Conservation (phyloP, 176 grass and related monocot species). For the Thinopyrum elongatum region DNA sequence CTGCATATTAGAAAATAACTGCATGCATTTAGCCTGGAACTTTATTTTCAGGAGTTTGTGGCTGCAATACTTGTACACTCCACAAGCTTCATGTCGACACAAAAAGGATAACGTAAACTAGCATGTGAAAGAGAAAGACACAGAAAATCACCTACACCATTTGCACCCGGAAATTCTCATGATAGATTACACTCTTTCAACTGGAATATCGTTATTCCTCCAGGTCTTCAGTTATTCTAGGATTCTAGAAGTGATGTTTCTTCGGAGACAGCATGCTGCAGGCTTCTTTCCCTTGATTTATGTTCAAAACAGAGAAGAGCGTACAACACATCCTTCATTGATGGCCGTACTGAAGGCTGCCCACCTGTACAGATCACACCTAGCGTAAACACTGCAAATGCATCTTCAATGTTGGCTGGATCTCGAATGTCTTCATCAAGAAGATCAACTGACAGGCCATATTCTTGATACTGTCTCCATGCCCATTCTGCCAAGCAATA, state of each 20-base stretch:
- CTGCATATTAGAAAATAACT: neutral
- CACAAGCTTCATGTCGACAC: neutral
- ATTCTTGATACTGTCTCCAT: slow-evolving; percentile 25
- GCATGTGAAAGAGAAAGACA: neutral
- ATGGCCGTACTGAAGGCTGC: slow-evolving; percentile 36
- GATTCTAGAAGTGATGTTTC: slow-evolving; percentile 14
- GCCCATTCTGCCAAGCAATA: slow-evolving; percentile 59
- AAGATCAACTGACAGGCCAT: slow-evolving; percentile 23
- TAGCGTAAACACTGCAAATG: slow-evolving; percentile 43
- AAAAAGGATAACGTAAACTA: neutral
- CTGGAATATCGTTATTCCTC: neutral
- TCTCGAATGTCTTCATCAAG: slow-evolving; percentile 42
- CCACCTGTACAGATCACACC: slow-evolving; percentile 51
- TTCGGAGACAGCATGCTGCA: neutral
- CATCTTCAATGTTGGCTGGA: slow-evolving; percentile 38
- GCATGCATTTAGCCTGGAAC: neutral
- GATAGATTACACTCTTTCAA: neutral
- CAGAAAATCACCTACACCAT: neutral
- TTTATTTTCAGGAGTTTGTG: neutral
- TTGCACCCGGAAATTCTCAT: neutral
- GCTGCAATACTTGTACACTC: slow-evolving; percentile 1
- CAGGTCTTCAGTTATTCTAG: neutral
- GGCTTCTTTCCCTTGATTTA: neutral
- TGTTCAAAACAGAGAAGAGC: slow-evolving; percentile 22
- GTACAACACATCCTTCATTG: slow-evolving; percentile 60